These are phyloP conservation scores for Scutellaria galericulata DNA, from an alignment of 257 asterid species.

Conservation along the genomic window DNA sequence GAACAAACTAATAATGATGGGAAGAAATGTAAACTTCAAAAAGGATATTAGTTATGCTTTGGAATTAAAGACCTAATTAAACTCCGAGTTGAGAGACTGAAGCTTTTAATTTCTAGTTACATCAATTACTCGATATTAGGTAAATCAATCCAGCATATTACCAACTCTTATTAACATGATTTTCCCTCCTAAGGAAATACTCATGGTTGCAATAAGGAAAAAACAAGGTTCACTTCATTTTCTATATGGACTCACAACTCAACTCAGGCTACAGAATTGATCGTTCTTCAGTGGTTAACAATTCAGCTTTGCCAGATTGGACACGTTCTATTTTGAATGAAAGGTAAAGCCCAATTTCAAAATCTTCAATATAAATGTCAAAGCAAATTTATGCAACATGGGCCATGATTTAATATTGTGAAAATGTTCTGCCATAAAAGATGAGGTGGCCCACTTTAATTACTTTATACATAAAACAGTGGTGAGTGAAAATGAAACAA, in stretches of 20 bases:
- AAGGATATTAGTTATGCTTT: background rate
- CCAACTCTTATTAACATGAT: background rate
- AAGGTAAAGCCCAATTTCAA: conserved; percentile 9
- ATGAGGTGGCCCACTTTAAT: conserved; percentile 11
- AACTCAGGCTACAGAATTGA: conserved; percentile 11
- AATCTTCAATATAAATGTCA: background rate
- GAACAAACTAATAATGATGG: background rate
- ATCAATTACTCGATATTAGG: conserved; percentile 2
- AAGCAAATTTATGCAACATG: background rate
- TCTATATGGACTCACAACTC: conserved; percentile 16
- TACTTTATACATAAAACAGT: background rate
- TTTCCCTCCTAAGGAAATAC: background rate
- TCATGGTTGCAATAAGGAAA: conserved; percentile 12
- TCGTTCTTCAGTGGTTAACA: conserved; percentile 2
- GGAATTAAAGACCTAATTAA: background rate
- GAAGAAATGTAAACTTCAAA: conserved; percentile 12
- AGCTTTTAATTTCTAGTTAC: conserved; percentile 8
- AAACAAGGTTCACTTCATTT: conserved; percentile 5
- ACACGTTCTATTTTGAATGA: conserved; percentile 5
- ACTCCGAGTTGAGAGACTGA: conserved; percentile 5
- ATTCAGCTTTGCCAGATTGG: conserved; percentile 28
- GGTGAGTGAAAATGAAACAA: background rate
- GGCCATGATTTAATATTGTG: background rate
- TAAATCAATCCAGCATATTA: conserved; percentile 3
- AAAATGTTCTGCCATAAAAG: conserved; percentile 16